Conservation (phyloP, 768 basidiomycete species). For the Roridomyces roridus region DNA sequence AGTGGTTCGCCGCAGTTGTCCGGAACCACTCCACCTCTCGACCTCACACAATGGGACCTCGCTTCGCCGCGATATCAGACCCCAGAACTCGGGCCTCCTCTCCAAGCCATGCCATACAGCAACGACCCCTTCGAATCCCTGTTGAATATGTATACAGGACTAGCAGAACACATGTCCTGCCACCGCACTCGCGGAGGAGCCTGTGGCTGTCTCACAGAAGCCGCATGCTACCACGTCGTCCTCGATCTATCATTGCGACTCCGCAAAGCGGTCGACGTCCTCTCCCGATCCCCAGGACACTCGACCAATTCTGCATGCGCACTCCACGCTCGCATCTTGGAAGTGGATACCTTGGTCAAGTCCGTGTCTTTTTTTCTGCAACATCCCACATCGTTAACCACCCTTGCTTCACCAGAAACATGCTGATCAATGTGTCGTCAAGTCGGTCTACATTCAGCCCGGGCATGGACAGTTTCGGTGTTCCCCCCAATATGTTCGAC, state of each 20-base stretch:
- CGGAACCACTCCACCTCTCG: not conserved
- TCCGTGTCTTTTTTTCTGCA: not conserved
- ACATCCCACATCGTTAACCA: too few species aligned
- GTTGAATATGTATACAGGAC: slow-evolving; percentile 4
- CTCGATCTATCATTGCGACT: slow-evolving; percentile 56
- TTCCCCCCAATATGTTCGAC: too few species aligned
- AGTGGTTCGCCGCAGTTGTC: not conserved
- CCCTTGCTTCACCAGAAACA: too few species aligned
- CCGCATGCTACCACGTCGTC: slow-evolving; percentile 47
- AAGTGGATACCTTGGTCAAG: slow-evolving; percentile 11
- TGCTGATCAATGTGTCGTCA: too few species aligned
- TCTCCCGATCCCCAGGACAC: slow-evolving; percentile 46
- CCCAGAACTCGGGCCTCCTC: not conserved
- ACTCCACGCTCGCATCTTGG: not conserved
- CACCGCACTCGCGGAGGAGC: slow-evolving; percentile 31
- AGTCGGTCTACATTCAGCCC: too few species aligned
- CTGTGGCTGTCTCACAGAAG: slow-evolving; percentile 52
- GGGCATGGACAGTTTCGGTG: too few species aligned
- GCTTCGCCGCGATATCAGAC: not conserved
- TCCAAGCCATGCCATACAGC: not conserved
- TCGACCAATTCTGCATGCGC: slow-evolving; percentile 5
- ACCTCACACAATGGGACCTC: not conserved
- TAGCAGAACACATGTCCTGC: slow-evolving; percentile 6
- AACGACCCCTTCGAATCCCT: slow-evolving; percentile 9
- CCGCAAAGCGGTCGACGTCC: slow-evolving; percentile 50